Evolutionary conservation across 1,139 yeast species (phyloP).

Genomic region (Scheffersomyces cryptocercus): DNA sequence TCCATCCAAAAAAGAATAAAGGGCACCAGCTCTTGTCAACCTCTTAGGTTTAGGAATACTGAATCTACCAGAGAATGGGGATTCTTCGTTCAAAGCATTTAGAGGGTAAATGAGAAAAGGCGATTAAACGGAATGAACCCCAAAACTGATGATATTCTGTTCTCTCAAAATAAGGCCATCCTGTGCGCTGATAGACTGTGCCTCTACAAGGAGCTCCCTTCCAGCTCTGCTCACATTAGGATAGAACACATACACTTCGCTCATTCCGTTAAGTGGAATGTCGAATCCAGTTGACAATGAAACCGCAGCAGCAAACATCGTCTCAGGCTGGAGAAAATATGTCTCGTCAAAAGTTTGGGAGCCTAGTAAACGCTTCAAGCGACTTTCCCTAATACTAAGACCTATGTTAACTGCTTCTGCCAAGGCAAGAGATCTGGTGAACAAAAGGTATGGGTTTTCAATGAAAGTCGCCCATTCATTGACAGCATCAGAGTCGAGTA

Average conservation of each 20-base stretch:
- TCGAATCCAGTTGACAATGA: neutral
- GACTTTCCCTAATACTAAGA: neutral
- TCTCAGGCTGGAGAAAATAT: neutral
- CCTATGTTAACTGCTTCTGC: neutral
- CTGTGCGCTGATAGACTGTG: neutral
- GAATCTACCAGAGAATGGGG: neutral
- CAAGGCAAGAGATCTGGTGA: neutral
- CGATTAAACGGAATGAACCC: neutral
- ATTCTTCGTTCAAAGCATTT: neutral
- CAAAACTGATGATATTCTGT: neutral
- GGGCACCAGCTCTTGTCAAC: neutral
- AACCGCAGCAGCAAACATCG: neutral
- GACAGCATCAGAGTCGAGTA: neutral
- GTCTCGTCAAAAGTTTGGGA: neutral
- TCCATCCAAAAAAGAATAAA: neutral
- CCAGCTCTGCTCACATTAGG: neutral
- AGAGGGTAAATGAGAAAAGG: neutral
- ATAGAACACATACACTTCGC: neutral
- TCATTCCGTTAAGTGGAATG: neutral
- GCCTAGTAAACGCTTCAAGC: neutral
- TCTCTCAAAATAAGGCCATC: neutral
- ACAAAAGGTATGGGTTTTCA: neutral
- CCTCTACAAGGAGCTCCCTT: neutral
- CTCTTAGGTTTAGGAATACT: neutral
- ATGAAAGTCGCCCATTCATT: neutral